A percentile compares a stretch with the other conserved stretches of the same genome.
Evolutionary conservation across 306 rosid species (phyloP).

Genomic region (Cucumis melo): DNA sequence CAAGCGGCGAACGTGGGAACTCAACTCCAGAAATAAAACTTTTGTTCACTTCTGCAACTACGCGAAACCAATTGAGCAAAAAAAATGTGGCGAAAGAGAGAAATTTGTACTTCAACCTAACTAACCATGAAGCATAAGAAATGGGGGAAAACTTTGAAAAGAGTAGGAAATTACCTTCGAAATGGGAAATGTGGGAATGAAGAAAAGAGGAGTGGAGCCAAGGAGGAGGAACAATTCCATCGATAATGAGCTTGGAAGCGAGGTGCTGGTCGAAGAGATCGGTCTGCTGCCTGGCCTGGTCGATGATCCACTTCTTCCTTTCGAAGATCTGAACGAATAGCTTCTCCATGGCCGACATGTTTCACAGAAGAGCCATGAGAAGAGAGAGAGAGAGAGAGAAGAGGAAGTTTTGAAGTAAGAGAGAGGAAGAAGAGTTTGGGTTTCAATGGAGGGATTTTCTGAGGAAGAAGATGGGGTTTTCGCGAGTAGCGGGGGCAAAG

Average conservation of each 20-base stretch:
- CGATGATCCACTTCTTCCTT: slow-evolving; percentile 47
- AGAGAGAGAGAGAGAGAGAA: not conserved
- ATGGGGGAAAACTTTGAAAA: not conserved
- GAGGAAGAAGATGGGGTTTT: not conserved
- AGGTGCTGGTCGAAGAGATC: slow-evolving; percentile 61
- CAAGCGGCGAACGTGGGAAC: slow-evolving; percentile 19
- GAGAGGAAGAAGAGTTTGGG: slow-evolving; percentile 4
- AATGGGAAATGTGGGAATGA: slow-evolving; percentile 24
- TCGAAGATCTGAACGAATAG: slow-evolving; percentile 64
- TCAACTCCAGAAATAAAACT: slow-evolving; percentile 28
- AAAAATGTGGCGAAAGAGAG: not conserved
- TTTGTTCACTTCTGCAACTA: slow-evolving; percentile 33
- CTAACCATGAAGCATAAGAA: not conserved
- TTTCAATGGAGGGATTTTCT: not conserved
- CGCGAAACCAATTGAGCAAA: not conserved
- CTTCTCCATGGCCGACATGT: slow-evolving; percentile 55
- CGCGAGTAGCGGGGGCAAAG: not conserved
- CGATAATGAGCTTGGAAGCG: slow-evolving; percentile 57
- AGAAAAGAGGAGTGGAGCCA: slow-evolving; percentile 41
- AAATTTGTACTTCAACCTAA: not conserved
- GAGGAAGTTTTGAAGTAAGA: not conserved
- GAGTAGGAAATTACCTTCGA: slow-evolving; percentile 22
- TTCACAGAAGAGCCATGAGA: slow-evolving; percentile 13
- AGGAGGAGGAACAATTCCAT: slow-evolving; percentile 66
- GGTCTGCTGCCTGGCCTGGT: slow-evolving; percentile 53